Base-by-base conservation (phyloP, 306 rosid species). In the apple (Malus domestica) region DNA sequence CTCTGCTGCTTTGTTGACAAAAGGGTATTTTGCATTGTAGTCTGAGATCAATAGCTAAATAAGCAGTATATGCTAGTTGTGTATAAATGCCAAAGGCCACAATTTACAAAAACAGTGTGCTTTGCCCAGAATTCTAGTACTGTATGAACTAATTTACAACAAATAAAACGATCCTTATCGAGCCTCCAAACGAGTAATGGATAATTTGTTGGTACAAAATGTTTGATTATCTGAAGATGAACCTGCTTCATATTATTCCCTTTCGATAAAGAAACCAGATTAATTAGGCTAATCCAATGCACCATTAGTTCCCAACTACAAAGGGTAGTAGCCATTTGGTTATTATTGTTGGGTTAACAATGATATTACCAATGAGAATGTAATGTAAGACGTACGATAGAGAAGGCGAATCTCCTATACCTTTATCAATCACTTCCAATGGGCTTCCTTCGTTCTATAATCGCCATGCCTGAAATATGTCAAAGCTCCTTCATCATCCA, bases 271-370 rank as follows among this genome's bases (percentile, higher is more conserved):
- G 71, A 77, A 67, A 25, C 85, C 79, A 2, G 82, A 79, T n/a
- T 90, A 78, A 46, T 76, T 86, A 2, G 95, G 91, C 20, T 81
- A 78, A 8, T 86, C 61, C 80, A 87, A 83, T 3, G 29, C 25
- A 32, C 23, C 70, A 30, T 83, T 85, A 73, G 85, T 84, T 45
- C 83, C 80, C 55, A 87, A 62, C 90, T 33, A 5, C 35, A 32
- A 32, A 32, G 35, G 35, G 35, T 32, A 32, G 35, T 32, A 32
- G 35, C 35, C 35, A 32, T 32, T 32, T 32, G 35, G 35, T 32
- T 32, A 32, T 32, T 32, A 32, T 32, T 32, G 35, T 32, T 4
- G 35, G 33, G 33, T 30, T 30, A 30, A 30, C 5, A 30, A 30
- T 30, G 33, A 30, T 30, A 30, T 30, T 30, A 30, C 33, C 33